Evolutionary conservation across 164 flowering plant genomes (phyloP), one percentile per base, ranked within the genome.

Genomic region (Houttuynia cordata): DNA sequence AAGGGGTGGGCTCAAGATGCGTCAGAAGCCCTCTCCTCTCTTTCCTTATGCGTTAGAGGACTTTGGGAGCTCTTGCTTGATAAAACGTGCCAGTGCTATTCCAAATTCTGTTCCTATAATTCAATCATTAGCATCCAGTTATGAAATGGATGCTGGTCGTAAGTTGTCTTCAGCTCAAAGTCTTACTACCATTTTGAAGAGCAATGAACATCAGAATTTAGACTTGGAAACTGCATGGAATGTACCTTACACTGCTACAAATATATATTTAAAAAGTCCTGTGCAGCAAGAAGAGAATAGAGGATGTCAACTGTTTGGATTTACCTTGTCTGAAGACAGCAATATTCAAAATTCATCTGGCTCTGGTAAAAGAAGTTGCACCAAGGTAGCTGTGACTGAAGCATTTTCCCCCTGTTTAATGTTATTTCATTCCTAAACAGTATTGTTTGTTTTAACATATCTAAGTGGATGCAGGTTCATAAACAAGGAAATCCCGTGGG

Each of bases 401-500:
- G 17, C 60, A 58, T 45, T 22, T 18, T 54, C 24, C 0, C 23
- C 57, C 30, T 23, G 30, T 23, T 17, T 34, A 34, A 34, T 34
- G 30, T 34, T 5, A 7, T 25, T n/a, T 15, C 6, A 8, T 45
- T 45, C 18, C 8, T 60, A 24, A 49, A 21, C 19, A 18, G 17
- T 24, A 5, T 60, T 17, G 7, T 13, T 39, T 13, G 41, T 19
- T 41, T 8, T 22, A 14, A 23, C 45, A 12, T 6, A 37, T 53
- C 17, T 37, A 62, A 66, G 61, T 58, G 40, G 40, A 57, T 74
- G 67, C 75, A 92, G 96, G 96, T 92, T 78, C 96, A 89, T 81
- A 92, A 85, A 74, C 95, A 92, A 84, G 98, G 98, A 12, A 85
- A 76, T 71, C 62, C 81, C 71, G 93, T 92, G 20, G 96, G 95